Percentiles rank a stretch among this genome's conserved stretches.
Evolutionary conservation across 2,329 filamentous ascomycete species (phyloP).

Genomic region (Teratosphaeria pseudoeucalypti): DNA sequence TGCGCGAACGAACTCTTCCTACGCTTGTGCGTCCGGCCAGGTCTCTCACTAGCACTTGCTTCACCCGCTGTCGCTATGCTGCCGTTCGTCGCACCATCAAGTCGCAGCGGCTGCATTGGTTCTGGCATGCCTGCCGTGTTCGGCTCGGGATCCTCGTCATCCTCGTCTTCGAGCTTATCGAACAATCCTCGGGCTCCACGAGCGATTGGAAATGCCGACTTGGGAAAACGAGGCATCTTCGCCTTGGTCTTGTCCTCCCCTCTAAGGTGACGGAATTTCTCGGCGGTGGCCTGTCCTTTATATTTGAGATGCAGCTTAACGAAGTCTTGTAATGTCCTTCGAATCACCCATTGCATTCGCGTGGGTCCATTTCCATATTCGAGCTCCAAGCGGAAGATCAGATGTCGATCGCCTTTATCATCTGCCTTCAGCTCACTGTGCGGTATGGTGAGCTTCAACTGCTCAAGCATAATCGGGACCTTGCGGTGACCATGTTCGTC

Average conservation of each 20-base stretch:
- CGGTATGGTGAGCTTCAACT: slow-evolving; percentile 77
- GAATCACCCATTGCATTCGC: slow-evolving; percentile 92
- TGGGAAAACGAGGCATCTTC: slow-evolving; percentile 82
- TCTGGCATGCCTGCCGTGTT: neutral
- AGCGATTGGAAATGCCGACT: slow-evolving; percentile 80
- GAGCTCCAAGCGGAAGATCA: slow-evolving; percentile 80
- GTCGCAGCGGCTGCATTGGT: neutral
- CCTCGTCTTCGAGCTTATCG: slow-evolving; percentile 66
- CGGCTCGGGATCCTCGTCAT: slow-evolving; percentile 38
- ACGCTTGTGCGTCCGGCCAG: slow-evolving; percentile 25
- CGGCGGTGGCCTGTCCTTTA: slow-evolving; percentile 73
- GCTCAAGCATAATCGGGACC: slow-evolving; percentile 88
- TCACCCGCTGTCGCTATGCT: slow-evolving; percentile 34
- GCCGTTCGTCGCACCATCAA: neutral
- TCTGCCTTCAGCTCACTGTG: slow-evolving; percentile 64
- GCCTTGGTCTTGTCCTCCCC: slow-evolving; percentile 55
- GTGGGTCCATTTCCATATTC: slow-evolving; percentile 95
- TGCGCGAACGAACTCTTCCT: slow-evolving; percentile 47
- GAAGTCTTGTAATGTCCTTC: slow-evolving; percentile 79
- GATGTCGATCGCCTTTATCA: slow-evolving; percentile 54
- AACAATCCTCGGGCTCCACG: slow-evolving; percentile 52
- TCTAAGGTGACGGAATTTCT: slow-evolving; percentile 65
- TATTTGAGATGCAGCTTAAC: slow-evolving; percentile 89
- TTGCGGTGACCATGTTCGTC: slow-evolving; percentile 93
- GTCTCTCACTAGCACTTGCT: slow-evolving; percentile 53